Evolutionary conservation across 306 rosid genomes (phyloP), one percentile per base, ranked within the genome.

Genomic region (Trifolium fragiferum): DNA sequence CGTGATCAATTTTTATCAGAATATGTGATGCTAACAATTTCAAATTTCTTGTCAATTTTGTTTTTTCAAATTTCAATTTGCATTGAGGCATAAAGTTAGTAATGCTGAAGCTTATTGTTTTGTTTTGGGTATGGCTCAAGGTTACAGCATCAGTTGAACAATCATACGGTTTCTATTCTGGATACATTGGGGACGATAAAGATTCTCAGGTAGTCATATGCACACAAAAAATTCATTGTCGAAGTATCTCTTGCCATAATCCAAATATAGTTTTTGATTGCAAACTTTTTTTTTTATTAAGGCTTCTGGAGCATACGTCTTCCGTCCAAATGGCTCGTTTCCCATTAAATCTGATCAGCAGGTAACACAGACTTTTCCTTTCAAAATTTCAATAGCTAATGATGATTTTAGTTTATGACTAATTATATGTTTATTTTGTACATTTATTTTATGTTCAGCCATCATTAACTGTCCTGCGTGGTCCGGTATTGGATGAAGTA

Each of bases 251-350:
- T 50, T 51, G 32, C 70, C 6, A 14, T 46, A 76, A 62, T 70
- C 32, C 41, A 47, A 70, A 79, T 50, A 51, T 75, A 49, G 58
- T 20, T 63, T 73, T 25, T 61, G 35, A 74, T 77, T 47, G 66
- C 40, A 15, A 27, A 55, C 70, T 65, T 23, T 27, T 44, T 47
- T 71, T 44, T 66, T 37, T 53, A 40, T 57, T 27, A 63, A 80
- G 87, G 85, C 90, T 68, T 86, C 90, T 14, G 90, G 90, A 64
- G 90, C 90, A 43, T 84, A 86, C 10, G 80, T 86, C 71, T 86
- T 86, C 60, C 86, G 88, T 55, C 86, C 90, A 70, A 86, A 86
- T 79, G 83, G 82, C 40, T 81, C 84, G 23, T 70, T 72, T 62
- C 81, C 84, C 40, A 79, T 86, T 35, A 81, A 76, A 54, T 60